phyloP scores from a whole-genome alignment of 2,329 filamentous ascomycete species.

The Diaporthe citrichinensis region DNA sequence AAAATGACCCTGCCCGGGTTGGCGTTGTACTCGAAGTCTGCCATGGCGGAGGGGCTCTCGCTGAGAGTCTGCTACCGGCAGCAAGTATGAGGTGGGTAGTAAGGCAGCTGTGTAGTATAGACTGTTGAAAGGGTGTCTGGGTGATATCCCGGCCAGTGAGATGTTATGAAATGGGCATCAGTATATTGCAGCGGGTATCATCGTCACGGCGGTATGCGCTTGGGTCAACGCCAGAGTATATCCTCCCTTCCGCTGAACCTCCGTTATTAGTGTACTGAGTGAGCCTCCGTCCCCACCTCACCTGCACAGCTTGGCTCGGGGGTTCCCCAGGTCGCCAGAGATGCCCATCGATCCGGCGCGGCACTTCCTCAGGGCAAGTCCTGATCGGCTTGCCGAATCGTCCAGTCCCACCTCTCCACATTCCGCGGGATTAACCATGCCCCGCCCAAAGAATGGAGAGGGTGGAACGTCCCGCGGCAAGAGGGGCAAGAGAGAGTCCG shows the following conservation, averaged over 20 bases:
- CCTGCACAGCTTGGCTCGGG: background rate
- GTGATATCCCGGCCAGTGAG: background rate
- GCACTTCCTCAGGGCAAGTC: background rate
- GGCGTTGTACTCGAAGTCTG: slow-evolving; percentile 66
- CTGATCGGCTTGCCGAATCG: background rate
- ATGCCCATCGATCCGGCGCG: background rate
- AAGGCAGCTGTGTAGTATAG: background rate
- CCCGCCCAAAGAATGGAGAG: background rate
- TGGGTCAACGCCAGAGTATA: background rate
- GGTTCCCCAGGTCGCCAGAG: background rate
- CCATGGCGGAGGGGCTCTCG: slow-evolving; percentile 52
- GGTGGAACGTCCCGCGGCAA: slow-evolving; percentile 1
- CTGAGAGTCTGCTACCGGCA: background rate
- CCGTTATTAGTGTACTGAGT: background rate
- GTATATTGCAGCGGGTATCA: background rate
- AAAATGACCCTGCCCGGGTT: slow-evolving; percentile 67
- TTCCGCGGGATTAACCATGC: slow-evolving; percentile 26
- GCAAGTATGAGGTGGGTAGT: background rate
- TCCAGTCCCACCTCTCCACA: background rate
- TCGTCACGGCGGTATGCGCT: too few relatives aligned
- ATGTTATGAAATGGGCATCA: background rate
- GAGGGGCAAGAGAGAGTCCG: background rate
- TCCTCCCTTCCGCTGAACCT: background rate
- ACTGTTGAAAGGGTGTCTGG: background rate
- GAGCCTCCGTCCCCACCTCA: background rate